Evolutionary conservation across 1,284 basidiomycete species (phyloP).

Genomic region (Tilletia walkeri): DNA sequence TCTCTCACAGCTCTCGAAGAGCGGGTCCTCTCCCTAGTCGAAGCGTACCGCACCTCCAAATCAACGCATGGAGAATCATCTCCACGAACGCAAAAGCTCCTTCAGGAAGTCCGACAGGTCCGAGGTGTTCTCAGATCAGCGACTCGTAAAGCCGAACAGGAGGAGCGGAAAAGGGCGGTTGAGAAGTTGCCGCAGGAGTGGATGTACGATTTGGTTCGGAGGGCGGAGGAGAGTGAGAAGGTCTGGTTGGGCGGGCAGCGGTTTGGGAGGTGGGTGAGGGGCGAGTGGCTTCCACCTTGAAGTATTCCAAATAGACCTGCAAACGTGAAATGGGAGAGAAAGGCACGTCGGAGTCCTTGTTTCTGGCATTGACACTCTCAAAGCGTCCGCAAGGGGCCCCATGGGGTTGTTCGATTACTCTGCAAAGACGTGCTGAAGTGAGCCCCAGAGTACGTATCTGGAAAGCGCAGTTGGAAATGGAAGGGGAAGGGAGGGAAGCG

Average conservation of each 20-base stretch:
- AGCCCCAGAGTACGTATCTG: too few species aligned
- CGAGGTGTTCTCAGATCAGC: neutral
- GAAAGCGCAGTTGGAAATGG: too few species aligned
- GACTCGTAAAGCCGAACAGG: neutral
- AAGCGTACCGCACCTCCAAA: neutral
- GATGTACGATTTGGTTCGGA: neutral
- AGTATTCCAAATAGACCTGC: neutral
- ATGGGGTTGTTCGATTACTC: too few species aligned
- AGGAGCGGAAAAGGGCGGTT: neutral
- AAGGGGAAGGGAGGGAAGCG: too few species aligned
- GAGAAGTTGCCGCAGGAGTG: neutral
- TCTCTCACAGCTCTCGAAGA: neutral
- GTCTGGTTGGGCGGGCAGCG: slow-evolving; percentile 1
- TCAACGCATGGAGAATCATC: neutral
- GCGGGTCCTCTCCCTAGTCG: neutral
- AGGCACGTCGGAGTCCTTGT: too few species aligned
- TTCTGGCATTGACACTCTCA: too few species aligned
- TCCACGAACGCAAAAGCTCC: neutral
- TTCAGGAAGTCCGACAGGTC: neutral
- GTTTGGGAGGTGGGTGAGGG: neutral
- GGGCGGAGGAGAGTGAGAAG: neutral
- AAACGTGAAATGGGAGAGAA: too few species aligned
- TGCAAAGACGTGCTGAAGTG: too few species aligned
- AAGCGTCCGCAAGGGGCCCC: too few species aligned
- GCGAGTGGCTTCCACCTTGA: slow-evolving; percentile 5